phyloP scores from a whole-genome alignment of 192 early-diverging fungal species.

The Coemansia umbellata region DNA sequence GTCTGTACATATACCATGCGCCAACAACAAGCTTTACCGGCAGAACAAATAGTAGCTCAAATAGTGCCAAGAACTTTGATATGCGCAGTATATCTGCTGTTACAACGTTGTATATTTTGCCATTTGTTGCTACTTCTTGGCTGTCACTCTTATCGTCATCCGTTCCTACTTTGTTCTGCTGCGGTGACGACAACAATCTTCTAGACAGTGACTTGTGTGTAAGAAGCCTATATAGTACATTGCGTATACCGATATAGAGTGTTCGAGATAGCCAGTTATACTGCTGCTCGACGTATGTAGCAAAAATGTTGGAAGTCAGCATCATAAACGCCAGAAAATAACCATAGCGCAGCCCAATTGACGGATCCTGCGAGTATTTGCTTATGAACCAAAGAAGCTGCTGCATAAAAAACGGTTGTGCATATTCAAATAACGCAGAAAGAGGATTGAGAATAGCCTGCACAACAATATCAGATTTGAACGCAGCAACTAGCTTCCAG shows the following conservation, averaged over 20 bases:
- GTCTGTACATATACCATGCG: slow-evolving; percentile 61
- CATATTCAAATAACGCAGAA: slow-evolving; percentile 34
- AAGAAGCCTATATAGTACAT: slow-evolving; percentile 56
- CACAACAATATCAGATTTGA: slow-evolving; percentile 30
- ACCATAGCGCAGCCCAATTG: slow-evolving; percentile 35
- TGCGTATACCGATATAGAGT: slow-evolving; percentile 54
- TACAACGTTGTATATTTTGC: slow-evolving; percentile 64
- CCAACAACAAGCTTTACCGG: slow-evolving; percentile 64
- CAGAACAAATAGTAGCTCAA: slow-evolving; percentile 51
- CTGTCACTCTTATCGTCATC: slow-evolving; percentile 24
- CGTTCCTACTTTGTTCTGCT: not conserved
- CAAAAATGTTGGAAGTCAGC: slow-evolving; percentile 43
- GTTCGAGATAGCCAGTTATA: slow-evolving; percentile 61
- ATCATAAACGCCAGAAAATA: slow-evolving; percentile 57
- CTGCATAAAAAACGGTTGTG: slow-evolving; percentile 59
- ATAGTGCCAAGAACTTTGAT: slow-evolving; percentile 42
- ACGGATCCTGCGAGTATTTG: slow-evolving; percentile 15
- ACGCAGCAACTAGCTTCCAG: slow-evolving; percentile 28
- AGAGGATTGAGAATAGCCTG: slow-evolving; percentile 38
- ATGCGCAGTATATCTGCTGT: slow-evolving; percentile 62
- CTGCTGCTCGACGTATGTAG: slow-evolving; percentile 53
- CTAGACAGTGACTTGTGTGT: slow-evolving; percentile 58
- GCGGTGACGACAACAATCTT: not conserved
- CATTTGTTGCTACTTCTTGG: slow-evolving; percentile 41
- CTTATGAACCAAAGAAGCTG: slow-evolving; percentile 52